Evolutionary conservation across 306 rosid species (phyloP).

Genomic region (Ceratonia siliqua): DNA sequence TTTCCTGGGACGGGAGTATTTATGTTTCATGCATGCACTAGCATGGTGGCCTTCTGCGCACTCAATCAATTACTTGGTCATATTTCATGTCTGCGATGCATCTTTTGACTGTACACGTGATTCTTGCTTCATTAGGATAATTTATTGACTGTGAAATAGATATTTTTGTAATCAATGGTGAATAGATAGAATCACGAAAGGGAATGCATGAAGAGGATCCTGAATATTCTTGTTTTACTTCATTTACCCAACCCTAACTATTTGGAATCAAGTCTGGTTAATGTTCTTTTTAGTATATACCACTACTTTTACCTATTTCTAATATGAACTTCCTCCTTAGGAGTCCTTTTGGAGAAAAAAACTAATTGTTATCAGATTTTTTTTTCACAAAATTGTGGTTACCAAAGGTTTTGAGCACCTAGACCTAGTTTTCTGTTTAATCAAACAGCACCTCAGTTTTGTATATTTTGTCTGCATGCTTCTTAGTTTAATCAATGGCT

Average conservation of each 20-base stretch:
- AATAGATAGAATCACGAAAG: neutral
- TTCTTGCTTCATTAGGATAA: constrained; percentile 13
- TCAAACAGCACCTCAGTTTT: neutral
- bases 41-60: neutral
- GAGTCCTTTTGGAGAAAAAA: constrained; percentile 1
- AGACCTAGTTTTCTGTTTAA: constrained; percentile 11
- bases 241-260: neutral
- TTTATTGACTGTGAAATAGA: neutral
- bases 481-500: neutral
- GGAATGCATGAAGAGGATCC: constrained; percentile 15
- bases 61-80: neutral
- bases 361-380: neutral
- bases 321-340: neutral
- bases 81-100: constrained; percentile 15
- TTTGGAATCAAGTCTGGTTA: too few species aligned
- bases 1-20: neutral
- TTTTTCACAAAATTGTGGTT: constrained; percentile 7
- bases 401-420: constrained; percentile 4
- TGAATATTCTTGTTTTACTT: constrained; percentile 10
- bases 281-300: neutral
- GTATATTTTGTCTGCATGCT: neutral
- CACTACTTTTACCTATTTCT: neutral
- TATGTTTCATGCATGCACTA: neutral
- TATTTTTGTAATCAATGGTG: neutral
- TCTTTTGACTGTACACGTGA: neutral